A percentile compares a stretch with the other conserved stretches of the same genome.
Conservation (phyloP, 1,284 basidiomycete genomes). For the Fomes fomentarius region DNA sequence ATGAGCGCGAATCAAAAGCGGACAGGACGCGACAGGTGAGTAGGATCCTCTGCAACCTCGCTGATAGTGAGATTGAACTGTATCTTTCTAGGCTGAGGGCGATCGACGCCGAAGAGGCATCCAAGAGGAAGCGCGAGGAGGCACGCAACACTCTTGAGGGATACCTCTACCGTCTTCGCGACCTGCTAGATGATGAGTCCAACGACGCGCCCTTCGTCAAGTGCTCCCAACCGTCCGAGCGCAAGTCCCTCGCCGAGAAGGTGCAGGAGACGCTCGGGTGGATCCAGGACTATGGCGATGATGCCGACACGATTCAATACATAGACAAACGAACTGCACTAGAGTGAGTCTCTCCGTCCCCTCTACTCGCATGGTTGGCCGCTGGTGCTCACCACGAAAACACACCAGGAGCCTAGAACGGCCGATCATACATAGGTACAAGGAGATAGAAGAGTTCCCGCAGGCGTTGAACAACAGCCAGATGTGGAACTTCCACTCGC, state of each 20-base stretch:
- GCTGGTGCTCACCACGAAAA: background rate
- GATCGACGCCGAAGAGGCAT: constrained; percentile 77
- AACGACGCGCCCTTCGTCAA: constrained; percentile 74
- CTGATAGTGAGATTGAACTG: constrained; percentile 1
- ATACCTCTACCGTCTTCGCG: constrained; percentile 89
- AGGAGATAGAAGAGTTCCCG: constrained; percentile 81
- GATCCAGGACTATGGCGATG: constrained; percentile 87
- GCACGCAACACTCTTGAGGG: constrained; percentile 91
- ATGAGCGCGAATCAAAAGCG: constrained; percentile 79
- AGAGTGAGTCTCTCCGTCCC: constrained; percentile 63
- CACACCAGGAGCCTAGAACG: constrained; percentile 70
- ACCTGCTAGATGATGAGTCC: constrained; percentile 73
- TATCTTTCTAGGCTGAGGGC: constrained; percentile 64
- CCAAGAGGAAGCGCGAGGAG: constrained; percentile 84
- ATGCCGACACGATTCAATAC: constrained; percentile 76
- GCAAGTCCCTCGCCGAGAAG: constrained; percentile 63
- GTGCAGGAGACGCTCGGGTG: constrained; percentile 78
- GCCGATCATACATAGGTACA: constrained; percentile 85
- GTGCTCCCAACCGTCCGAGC: constrained; percentile 77
- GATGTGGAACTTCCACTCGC: constrained; percentile 81
- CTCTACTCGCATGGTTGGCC: background rate
- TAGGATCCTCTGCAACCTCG: constrained; percentile 8
- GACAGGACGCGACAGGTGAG: constrained; percentile 67
- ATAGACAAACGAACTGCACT: constrained; percentile 75
- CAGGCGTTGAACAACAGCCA: constrained; percentile 77